Conservation (phyloP, 1,284 basidiomycete genomes). For the Puccinia coronata region DNA sequence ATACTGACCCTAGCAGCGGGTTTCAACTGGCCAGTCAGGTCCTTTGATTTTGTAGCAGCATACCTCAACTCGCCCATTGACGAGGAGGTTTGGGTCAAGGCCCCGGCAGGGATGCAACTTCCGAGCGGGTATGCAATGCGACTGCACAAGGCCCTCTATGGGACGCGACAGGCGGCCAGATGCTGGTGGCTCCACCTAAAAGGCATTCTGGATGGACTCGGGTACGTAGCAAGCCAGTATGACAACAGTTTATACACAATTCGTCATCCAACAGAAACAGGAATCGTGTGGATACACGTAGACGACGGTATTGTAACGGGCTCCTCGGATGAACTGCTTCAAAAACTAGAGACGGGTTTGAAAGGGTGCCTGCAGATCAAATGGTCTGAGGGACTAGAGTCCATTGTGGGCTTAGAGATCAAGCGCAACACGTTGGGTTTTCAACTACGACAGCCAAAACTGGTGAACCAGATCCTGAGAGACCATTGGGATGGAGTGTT, state of each 20-base stretch:
- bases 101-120: not conserved
- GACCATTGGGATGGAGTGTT: too few relatives aligned
- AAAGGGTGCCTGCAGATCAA: not conserved
- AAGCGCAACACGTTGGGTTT: too few relatives aligned
- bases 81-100: not conserved
- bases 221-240: too few relatives aligned
- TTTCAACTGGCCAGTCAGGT: not conserved
- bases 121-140: not conserved
- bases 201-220: not conserved
- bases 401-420: too few relatives aligned
- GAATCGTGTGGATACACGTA: conserved; percentile 30
- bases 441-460: too few relatives aligned
- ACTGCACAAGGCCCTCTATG: not conserved
- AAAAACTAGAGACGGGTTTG: not conserved
- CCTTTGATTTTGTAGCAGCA: not conserved
- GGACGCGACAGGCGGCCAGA: not conserved
- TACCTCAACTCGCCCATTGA: not conserved
- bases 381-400: not conserved
- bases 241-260: not conserved
- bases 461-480: too few relatives aligned
- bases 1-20: not conserved
- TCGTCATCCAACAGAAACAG: not conserved
- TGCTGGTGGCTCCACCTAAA: conserved; percentile 9
- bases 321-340: not conserved
- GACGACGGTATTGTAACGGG: conserved; percentile 9